These are phyloP conservation scores for Phytopythium delawarense DNA, from an alignment of 352 stramenopile species.

Conservation along the genomic window DNA sequence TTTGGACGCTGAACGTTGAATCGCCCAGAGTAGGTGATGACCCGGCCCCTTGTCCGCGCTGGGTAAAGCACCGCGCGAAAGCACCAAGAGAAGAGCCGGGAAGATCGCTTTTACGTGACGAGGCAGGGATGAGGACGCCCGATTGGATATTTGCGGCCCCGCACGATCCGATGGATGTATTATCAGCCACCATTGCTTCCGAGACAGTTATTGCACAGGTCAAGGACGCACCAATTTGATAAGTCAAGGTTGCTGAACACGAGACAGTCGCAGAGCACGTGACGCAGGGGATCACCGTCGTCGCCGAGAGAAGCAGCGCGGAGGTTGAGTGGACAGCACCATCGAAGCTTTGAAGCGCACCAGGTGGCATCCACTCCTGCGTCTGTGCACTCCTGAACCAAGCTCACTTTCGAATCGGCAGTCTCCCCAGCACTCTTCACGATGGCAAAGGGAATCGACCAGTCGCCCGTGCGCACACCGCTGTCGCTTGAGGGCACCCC, in stretches of 20 bases:
- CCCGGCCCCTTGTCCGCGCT: background rate
- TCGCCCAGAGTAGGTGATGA: background rate
- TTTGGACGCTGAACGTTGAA: background rate
- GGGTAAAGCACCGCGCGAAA: background rate
- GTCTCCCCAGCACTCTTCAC: constrained; percentile 2
- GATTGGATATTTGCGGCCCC: background rate
- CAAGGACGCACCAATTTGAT: background rate
- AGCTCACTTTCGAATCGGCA: constrained; percentile 13
- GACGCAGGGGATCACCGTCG: background rate
- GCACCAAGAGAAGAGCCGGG: background rate
- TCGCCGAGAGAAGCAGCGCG: background rate
- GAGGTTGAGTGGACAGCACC: background rate
- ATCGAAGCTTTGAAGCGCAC: background rate
- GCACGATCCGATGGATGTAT: background rate
- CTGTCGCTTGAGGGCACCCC: constrained; percentile 11
- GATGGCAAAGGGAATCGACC: constrained; percentile 14
- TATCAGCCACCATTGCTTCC: no score
- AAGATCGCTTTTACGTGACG: background rate
- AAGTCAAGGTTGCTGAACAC: background rate
- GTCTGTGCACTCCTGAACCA: background rate
- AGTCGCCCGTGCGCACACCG: constrained; percentile 10
- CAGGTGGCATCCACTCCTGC: background rate
- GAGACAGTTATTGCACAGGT: background rate
- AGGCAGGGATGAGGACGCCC: background rate
- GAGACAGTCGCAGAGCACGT: background rate